Conservation (phyloP, 768 basidiomycete species). For the Hygrophoropsis aurantiaca region DNA sequence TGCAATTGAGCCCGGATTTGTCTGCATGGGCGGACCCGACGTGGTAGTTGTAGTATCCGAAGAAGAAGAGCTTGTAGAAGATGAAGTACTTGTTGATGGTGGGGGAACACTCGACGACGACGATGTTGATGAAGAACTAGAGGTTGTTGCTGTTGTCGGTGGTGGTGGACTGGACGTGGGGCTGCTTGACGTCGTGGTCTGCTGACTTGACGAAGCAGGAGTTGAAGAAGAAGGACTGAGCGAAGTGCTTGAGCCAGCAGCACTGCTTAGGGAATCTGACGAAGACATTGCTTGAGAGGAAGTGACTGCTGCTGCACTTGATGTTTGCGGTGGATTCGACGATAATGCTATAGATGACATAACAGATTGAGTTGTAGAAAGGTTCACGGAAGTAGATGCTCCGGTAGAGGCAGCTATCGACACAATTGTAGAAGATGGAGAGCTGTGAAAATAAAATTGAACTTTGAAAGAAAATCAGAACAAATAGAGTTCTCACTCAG, state of each 20-base stretch:
- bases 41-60: constrained; percentile 9
- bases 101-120: background rate
- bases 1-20: background rate
- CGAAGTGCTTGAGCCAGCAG: constrained; percentile 17
- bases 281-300: background rate
- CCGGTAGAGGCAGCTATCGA: constrained; percentile 10
- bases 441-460: constrained; percentile 17
- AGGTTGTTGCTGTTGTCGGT: constrained; percentile 14
- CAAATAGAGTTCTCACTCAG: constrained; percentile 19
- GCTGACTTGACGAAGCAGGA: constrained; percentile 15
- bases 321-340: constrained; percentile 16
- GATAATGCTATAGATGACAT: constrained; percentile 4
- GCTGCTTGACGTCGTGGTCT: constrained; percentile 14
- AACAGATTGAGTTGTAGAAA: constrained; percentile 10
- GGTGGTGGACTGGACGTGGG: constrained; percentile 12
- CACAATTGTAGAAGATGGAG: constrained; percentile 9
- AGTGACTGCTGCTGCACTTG: constrained; percentile 5
- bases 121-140: constrained; percentile 7
- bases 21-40: constrained; percentile 1
- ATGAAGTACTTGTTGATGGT: constrained; percentile 5
- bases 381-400: constrained; percentile 12
- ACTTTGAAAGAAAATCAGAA: constrained; percentile 8
- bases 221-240: constrained; percentile 18
- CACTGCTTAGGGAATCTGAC: constrained; percentile 2
- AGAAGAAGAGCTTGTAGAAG: constrained; percentile 6